These are phyloP conservation scores for Picea mariana DNA, from an alignment of 83 land plant genomes.

Conservation along the genomic window DNA sequence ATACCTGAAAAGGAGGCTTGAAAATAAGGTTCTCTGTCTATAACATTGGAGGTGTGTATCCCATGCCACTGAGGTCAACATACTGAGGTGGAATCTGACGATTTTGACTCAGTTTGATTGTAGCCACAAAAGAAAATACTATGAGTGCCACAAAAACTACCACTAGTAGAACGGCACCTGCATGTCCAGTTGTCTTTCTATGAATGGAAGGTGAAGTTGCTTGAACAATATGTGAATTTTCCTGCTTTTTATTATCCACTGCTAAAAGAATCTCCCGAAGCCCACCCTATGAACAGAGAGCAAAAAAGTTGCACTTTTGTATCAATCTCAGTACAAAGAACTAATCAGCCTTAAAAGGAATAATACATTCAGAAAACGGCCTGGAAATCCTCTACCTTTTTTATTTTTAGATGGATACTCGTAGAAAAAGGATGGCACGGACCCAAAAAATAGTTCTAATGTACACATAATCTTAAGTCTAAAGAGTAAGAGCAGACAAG, in stretches of 20 bases:
- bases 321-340: no score
- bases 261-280: conserved; percentile 29
- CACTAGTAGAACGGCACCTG: conserved; percentile 26
- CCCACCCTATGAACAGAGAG: conserved; percentile 24
- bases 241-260: conserved; percentile 19
- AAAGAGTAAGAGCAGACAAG: no score
- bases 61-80: conserved; percentile 45
- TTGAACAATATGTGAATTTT: conserved; percentile 20
- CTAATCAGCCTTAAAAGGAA: neutral
- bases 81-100: conserved; percentile 34
- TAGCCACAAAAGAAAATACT: conserved; percentile 34
- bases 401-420: neutral
- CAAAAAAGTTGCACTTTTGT: neutral
- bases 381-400: neutral
- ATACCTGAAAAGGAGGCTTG: neutral
- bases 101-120: conserved; percentile 27
- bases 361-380: neutral
- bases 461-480: no score
- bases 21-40: conserved; percentile 6
- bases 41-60: conserved; percentile 41
- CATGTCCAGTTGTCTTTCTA: conserved; percentile 22
- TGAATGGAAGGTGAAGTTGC: conserved; percentile 13
- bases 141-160: conserved; percentile 28
- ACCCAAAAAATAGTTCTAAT: no score
- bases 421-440: neutral